These are phyloP conservation scores for Houttuynia cordata DNA, from an alignment of 164 flowering plant species.

Conservation along the genomic window DNA sequence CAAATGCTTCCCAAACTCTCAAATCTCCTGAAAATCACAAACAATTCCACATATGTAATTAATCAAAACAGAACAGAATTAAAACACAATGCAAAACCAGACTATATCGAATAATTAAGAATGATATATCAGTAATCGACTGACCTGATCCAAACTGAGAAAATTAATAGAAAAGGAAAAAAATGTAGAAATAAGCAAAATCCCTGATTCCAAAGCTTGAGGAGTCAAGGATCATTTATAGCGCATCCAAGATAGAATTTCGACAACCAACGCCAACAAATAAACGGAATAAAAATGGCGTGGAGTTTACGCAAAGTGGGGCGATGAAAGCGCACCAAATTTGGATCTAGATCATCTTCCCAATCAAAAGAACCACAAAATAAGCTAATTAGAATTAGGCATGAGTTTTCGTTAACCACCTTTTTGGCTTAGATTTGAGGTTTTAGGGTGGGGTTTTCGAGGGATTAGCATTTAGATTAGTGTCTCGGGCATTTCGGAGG, in stretches of 20 bases:
- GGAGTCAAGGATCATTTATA: neutral
- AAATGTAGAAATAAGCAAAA: neutral
- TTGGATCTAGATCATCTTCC: neutral
- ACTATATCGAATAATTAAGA: too few species aligned
- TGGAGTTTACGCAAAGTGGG: neutral
- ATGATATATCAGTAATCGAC: too few species aligned
- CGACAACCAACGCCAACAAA: neutral
- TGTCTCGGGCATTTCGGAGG: too few species aligned
- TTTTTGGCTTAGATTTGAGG: too few species aligned
- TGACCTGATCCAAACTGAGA: too few species aligned
- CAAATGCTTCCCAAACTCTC: conserved; percentile 11
- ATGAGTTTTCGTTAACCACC: too few species aligned
- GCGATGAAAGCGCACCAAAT: neutral
- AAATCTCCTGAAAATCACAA: neutral
- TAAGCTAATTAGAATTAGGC: too few species aligned
- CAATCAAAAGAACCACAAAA: too few species aligned
- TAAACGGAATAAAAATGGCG: neutral
- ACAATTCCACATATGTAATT: neutral
- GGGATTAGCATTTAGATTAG: too few species aligned
- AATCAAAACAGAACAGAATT: neutral
- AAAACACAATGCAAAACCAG: too few species aligned
- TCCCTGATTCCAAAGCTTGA: neutral
- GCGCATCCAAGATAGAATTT: neutral
- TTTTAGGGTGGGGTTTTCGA: too few species aligned
- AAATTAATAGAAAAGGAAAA: too few species aligned